phyloP scores from a whole-genome alignment of 495 filamentous ascomycete species.

The Poronia punctata region DNA sequence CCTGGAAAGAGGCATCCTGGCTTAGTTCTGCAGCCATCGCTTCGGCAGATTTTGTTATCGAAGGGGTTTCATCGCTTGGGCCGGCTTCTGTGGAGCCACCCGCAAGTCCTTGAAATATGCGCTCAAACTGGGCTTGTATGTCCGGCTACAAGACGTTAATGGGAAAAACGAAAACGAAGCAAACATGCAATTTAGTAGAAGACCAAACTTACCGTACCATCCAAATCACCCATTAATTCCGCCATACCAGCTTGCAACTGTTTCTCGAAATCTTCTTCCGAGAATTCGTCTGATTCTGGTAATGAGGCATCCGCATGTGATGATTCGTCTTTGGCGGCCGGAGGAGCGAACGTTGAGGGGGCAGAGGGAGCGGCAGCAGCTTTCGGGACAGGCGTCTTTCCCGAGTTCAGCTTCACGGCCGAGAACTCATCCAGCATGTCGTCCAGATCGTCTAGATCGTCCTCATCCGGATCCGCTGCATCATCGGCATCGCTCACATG shows the following conservation, averaged over 20 bases:
- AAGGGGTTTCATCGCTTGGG: conserved; percentile 19
- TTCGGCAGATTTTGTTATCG: conserved; percentile 18
- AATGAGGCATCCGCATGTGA: conserved; percentile 6
- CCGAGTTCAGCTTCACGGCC: conserved; percentile 43
- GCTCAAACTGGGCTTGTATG: conserved; percentile 79
- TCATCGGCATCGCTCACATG: conserved; percentile 32
- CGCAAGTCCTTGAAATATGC: conserved; percentile 71
- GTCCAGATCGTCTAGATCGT: conserved; percentile 88
- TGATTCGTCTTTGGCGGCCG: conserved; percentile 1
- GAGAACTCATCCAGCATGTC: conserved; percentile 91
- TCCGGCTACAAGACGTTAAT: conserved; percentile 47
- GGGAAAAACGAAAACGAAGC: neutral
- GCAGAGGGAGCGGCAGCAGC: conserved; percentile 9
- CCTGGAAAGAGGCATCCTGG: conserved; percentile 68
- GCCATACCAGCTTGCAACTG: conserved; percentile 85
- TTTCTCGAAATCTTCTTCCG: conserved; percentile 72
- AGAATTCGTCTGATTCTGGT: conserved; percentile 25
- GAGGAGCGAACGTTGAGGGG: conserved; percentile 6
- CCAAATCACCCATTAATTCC: conserved; percentile 63
- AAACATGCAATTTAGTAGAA: no score
- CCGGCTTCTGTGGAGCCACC: conserved; percentile 38
- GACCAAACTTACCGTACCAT: conserved; percentile 43
- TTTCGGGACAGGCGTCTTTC: conserved; percentile 39
- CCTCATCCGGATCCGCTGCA: conserved; percentile 69
- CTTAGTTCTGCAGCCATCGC: conserved; percentile 20